phyloP scores from a whole-genome alignment of 169 alveolate species.

The Amoebophrya sp. region DNA sequence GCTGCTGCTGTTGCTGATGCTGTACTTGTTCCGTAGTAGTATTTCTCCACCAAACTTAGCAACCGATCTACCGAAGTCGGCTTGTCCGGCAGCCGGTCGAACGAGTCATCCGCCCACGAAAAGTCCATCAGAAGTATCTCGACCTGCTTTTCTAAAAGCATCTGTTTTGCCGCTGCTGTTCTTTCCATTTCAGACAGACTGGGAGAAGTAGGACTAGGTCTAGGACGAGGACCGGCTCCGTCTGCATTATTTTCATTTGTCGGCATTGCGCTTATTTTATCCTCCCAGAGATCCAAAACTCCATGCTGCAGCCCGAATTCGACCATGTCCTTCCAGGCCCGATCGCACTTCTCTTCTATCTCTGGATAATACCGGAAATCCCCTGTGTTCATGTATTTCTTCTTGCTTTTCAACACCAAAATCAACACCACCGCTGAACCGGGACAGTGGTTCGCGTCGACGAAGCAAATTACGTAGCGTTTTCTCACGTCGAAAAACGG shows the following conservation, averaged over 20 bases:
- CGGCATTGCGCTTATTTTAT: not conserved
- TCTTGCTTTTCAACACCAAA: not conserved
- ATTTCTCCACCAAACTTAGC: not conserved
- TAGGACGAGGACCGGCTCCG: not conserved
- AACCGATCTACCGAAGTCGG: not conserved
- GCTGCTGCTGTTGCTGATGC: too few relatives aligned
- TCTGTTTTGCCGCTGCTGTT: not conserved
- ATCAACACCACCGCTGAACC: not conserved
- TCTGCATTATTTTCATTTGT: not conserved
- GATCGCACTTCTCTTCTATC: not conserved
- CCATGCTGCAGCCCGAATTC: too few relatives aligned
- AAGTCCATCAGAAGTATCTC: not conserved
- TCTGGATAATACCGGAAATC: not conserved
- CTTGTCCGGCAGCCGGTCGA: not conserved
- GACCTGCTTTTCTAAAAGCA: not conserved
- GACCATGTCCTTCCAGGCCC: not conserved
- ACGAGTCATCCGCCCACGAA: not conserved
- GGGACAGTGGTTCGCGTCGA: conserved; percentile 17
- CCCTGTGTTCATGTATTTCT: not conserved
- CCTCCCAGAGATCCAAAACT: not conserved
- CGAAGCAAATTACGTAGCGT: not conserved
- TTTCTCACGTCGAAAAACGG: not conserved
- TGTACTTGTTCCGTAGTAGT: not conserved
- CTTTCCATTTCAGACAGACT: too few relatives aligned
- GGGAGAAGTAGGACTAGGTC: too few relatives aligned